These are phyloP conservation scores for Penstemon eatonii DNA, from an alignment of 257 asterid species.

Conservation along the genomic window DNA sequence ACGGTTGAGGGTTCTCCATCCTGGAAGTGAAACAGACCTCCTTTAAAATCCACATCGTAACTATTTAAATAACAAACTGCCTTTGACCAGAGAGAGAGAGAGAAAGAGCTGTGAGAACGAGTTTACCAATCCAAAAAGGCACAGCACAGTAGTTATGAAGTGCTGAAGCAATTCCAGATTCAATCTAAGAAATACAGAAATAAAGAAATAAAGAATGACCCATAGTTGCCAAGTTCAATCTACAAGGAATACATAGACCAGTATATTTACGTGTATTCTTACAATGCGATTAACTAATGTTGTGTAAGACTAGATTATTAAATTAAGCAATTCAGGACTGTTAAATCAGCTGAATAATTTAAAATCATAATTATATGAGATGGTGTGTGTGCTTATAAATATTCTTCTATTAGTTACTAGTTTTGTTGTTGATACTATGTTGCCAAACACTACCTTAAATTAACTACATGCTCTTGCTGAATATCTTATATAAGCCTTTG, in stretches of 20 bases:
- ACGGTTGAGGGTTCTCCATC: slow-evolving; percentile 80
- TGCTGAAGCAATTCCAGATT: slow-evolving; percentile 8
- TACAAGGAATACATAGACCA: neutral
- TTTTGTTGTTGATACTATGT: neutral
- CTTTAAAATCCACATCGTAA: slow-evolving; percentile 60
- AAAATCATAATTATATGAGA: neutral
- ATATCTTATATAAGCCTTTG: neutral
- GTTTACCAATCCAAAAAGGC: slow-evolving; percentile 11
- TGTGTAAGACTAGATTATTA: neutral
- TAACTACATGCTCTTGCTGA: neutral
- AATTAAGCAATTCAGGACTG: neutral
- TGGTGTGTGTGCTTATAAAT: neutral
- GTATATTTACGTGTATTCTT: neutral
- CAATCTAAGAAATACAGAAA: neutral
- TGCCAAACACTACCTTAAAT: neutral
- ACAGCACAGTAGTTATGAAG: slow-evolving; percentile 1
- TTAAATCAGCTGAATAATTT: too few relatives aligned
- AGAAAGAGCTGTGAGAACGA: slow-evolving; percentile 26
- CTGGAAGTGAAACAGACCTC: slow-evolving; percentile 89
- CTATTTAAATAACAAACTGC: slow-evolving; percentile 86
- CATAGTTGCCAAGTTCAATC: neutral
- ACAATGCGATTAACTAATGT: too few relatives aligned
- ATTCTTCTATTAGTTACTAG: neutral
- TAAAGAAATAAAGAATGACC: neutral
- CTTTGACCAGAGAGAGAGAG: slow-evolving; percentile 43